Conservation (phyloP, 768 basidiomycete species). For the Grammothele lineata region DNA sequence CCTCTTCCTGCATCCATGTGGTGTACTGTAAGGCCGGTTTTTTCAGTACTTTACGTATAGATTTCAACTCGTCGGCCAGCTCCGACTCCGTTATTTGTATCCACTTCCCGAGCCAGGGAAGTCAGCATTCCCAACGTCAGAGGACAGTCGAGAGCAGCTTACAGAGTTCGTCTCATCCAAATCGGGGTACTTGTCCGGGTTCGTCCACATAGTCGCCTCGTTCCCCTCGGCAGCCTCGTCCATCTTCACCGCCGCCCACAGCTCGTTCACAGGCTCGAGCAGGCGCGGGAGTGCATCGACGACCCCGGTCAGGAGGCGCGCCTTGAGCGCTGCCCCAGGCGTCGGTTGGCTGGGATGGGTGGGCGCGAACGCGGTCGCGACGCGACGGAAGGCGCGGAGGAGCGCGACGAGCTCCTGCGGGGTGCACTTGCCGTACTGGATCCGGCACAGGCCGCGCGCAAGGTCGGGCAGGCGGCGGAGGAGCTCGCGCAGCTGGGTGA, state of each 20-base stretch:
- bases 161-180: slow-evolving; percentile 63
- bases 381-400: slow-evolving; percentile 68
- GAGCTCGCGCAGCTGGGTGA: slow-evolving; percentile 64
- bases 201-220: slow-evolving; percentile 68
- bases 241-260: slow-evolving; percentile 55
- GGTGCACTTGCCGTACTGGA: slow-evolving; percentile 91
- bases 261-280: slow-evolving; percentile 44
- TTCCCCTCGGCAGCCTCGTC: slow-evolving; percentile 61
- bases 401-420: slow-evolving; percentile 78
- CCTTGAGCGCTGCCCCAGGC: slow-evolving; percentile 45
- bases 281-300: slow-evolving; percentile 66
- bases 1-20: slow-evolving; percentile 66
- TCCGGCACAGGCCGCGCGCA: slow-evolving; percentile 77
- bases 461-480: slow-evolving; percentile 82
- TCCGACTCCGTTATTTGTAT: slow-evolving; percentile 67
- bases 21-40: slow-evolving; percentile 73
- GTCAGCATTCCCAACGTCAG: neutral
- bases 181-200: slow-evolving; percentile 45
- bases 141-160: slow-evolving; percentile 21
- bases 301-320: slow-evolving; percentile 65
- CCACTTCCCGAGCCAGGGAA: slow-evolving; percentile 37
- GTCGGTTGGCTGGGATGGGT: slow-evolving; percentile 23
- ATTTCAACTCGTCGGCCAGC: slow-evolving; percentile 67
- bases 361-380: slow-evolving; percentile 59
- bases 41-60: slow-evolving; percentile 64